Base-by-base conservation (phyloP, 139 green algal species). In the Ettlia oleoabundans region DNA sequence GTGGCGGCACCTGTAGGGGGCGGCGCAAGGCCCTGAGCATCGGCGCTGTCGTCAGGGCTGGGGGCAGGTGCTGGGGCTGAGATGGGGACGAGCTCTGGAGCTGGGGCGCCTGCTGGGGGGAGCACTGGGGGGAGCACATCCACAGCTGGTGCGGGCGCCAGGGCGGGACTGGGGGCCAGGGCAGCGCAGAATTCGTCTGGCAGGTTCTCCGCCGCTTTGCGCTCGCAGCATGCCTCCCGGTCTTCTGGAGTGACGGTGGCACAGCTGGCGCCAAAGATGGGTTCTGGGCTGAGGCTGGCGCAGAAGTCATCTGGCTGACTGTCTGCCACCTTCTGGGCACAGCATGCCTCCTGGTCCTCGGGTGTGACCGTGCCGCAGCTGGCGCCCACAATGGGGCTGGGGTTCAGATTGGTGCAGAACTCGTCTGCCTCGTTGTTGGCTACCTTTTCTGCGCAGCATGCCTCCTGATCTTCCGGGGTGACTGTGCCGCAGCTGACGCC, bases 401-500 rank as follows among this genome's bases (percentile, higher is more conserved):
- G 47, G 13, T 58, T 10, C 47, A 58, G 47, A 42, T 42, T 64
- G 42, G 42, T 33, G n/a, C 70, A 77, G 22, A 43, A 77, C 0
- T 64, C 70, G 70, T 77, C 70, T 0, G 43, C 37, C 18, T 24
- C 8, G 19, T 30, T 53, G 37, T 73, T 9, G n/a, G 22, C 32
- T 24, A 73, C 37, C 66, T 73, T 73, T 6, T 9, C 2, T 42
- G 35, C 18, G 70, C 70, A 77, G 70, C 70, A 77, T 3, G 70
- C 70, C 42, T 40, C 24, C 10, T 63, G 26, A 4, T 77, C 43
- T 26, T 32, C 67, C 0, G 40, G 40, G 3, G 66, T 73, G 37
- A 73, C 66, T 3, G 66, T 73, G 1, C 18, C 66, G 37, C 66
- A 73, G 10, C 37, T 73, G 37, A 13, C 66, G 7, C 66, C 66